These are phyloP conservation scores for Hortaea werneckii DNA, from an alignment of 2,329 filamentous ascomycete genomes.

Conservation along the genomic window DNA sequence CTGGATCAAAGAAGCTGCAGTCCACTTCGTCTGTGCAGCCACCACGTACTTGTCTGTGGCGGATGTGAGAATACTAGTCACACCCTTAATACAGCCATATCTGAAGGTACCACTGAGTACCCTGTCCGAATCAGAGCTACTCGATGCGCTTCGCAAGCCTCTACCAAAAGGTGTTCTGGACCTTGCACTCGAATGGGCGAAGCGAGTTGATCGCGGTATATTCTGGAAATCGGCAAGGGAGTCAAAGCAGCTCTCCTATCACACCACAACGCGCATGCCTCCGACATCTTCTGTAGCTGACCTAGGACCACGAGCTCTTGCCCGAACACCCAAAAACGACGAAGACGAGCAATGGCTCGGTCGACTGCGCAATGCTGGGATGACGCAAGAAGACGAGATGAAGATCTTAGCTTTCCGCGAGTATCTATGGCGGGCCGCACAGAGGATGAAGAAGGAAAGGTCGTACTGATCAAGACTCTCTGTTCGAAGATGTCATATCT, in stretches of 20 bases:
- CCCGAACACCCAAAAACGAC: conserved; percentile 63
- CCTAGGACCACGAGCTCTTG: conserved; percentile 47
- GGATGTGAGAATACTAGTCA: conserved; percentile 72
- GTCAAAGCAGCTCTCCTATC: conserved; percentile 54
- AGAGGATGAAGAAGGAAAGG: conserved; percentile 55
- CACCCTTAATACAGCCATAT: conserved; percentile 72
- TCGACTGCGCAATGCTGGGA: conserved; percentile 72
- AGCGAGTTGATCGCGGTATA: conserved; percentile 55
- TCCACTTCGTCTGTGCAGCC: conserved; percentile 70
- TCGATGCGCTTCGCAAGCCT: conserved; percentile 76
- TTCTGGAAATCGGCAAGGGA: conserved; percentile 78
- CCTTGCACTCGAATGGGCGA: conserved; percentile 73
- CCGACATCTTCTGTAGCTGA: conserved; percentile 49
- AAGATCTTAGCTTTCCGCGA: conserved; percentile 80
- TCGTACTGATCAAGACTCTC: conserved; percentile 29
- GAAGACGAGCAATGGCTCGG: conserved; percentile 93
- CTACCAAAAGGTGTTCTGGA: conserved; percentile 73
- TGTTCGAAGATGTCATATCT: conserved; percentile 60
- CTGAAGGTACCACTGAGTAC: conserved; percentile 62
- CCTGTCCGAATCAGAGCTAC: conserved; percentile 61
- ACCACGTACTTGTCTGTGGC: conserved; percentile 66
- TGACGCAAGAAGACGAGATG: conserved; percentile 73
- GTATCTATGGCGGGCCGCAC: conserved; percentile 80
- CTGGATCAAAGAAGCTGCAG: conserved; percentile 87
- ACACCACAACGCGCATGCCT: conserved; percentile 41